Base-by-base conservation (phyloP, 306 rosid genomes). In the Rosa rugosa region DNA sequence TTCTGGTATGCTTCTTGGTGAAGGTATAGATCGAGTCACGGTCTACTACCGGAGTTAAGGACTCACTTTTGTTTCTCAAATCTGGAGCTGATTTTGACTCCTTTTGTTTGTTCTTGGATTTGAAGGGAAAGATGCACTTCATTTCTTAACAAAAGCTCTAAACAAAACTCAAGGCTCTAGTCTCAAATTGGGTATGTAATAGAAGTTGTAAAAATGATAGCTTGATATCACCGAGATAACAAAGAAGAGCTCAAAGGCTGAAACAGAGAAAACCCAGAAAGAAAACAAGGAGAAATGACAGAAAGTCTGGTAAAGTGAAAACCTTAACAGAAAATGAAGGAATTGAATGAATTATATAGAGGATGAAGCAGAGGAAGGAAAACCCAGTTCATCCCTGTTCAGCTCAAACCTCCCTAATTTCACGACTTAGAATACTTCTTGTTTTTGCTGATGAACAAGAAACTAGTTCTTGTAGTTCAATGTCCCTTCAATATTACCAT, bases 1-100 rank as follows among this genome's bases (percentile, higher is more conserved):
- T 74, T 96, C 98, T 5, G 83, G 78, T 81, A 93, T 74, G 76
- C 87, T 89, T 81, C 85, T 79, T 5, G 92, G 96, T 9, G 96
- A 91, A 51, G 93, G 88, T 9, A 85, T 44, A 45, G 94, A 81
- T 71, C 1, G 65, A 53, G 27, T 71, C 69, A 49, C 91, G 89
- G 41, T 77, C 81, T 65, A 46, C 7, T 13, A 36, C 88, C 0
- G 69, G 75, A 9, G 75, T 76, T 14, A 80, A 73, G 47, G 84
- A 80, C 71, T 84, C 81, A 42, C 34, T 81, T 18, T 62, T 45
- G 68, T 72, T 82, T 10, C 88, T 83, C 57, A 83, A 73, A 45
- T 88, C 90, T 5, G 92, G 88, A 41, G 90, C 86, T 14, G 90
- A 83, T 60, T 82, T 85, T 5, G 93, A 75, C 11, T 65, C 42